Evolutionary conservation across 2,329 filamentous ascomycete species (phyloP).

Genomic region (Arthrinium phaeospermum): DNA sequence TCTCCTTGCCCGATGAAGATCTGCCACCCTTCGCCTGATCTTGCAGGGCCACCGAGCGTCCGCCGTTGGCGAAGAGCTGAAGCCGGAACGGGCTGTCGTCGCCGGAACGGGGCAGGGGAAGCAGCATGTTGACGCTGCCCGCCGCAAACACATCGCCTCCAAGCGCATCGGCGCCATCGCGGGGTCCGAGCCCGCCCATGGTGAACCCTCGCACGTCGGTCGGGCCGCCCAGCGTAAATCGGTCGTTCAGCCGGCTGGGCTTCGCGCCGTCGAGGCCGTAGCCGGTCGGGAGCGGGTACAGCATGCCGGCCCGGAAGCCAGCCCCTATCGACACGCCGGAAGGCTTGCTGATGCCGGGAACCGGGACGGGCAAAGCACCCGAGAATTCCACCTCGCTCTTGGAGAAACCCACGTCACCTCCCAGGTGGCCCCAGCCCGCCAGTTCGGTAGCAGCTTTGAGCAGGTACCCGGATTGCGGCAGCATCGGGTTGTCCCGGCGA

Average conservation of each 20-base stretch:
- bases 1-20: neutral
- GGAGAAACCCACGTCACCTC: constrained; percentile 90
- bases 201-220: constrained; percentile 95
- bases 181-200: constrained; percentile 85
- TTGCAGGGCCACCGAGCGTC: constrained; percentile 79
- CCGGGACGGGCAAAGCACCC: constrained; percentile 73
- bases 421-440: constrained; percentile 83
- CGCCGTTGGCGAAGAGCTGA: constrained; percentile 91
- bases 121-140: constrained; percentile 81
- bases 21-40: constrained; percentile 53
- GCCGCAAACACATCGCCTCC: constrained; percentile 94
- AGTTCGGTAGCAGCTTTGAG: constrained; percentile 79
- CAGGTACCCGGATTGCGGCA: constrained; percentile 83
- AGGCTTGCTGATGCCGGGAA: constrained; percentile 70
- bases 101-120: constrained; percentile 83
- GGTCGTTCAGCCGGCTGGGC: constrained; percentile 86
- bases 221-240: constrained; percentile 92
- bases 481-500: constrained; percentile 80
- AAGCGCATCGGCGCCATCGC: constrained; percentile 83
- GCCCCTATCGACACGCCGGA: constrained; percentile 84
- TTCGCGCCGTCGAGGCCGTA: constrained; percentile 58
- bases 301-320: constrained; percentile 78
- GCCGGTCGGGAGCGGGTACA: constrained; percentile 79
- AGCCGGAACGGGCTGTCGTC: constrained; percentile 84
- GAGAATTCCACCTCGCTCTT: constrained; percentile 89